These are phyloP conservation scores for Candida adriatica DNA, from an alignment of 805 yeast genomes.

Conservation along the genomic window DNA sequence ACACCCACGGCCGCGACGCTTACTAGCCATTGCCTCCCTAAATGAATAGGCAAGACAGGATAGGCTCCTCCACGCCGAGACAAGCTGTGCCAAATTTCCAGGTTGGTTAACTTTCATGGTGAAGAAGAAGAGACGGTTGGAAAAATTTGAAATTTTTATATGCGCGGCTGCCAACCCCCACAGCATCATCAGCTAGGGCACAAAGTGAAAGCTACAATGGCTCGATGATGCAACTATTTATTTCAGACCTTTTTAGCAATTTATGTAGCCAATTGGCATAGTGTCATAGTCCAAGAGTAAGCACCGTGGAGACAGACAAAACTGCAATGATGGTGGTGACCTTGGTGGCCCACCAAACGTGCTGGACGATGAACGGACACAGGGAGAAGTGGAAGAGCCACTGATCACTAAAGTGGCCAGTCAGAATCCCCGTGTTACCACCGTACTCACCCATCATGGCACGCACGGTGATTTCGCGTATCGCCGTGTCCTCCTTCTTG, in stretches of 20 bases:
- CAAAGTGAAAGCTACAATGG: background rate
- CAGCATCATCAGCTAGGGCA: background rate
- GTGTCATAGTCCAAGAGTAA: constrained; percentile 13
- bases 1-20: constrained; percentile 7
- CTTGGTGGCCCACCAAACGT: constrained; percentile 92
- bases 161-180: background rate
- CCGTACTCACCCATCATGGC: constrained; percentile 96
- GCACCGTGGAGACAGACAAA: constrained; percentile 28
- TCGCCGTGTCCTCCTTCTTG: constrained; percentile 27
- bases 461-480: constrained; percentile 78
- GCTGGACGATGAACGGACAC: constrained; percentile 84
- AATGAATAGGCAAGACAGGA: constrained; percentile 30
- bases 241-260: too few relatives aligned
- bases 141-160: background rate
- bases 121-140: constrained; percentile 8
- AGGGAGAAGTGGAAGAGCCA: constrained; percentile 68
- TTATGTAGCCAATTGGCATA: background rate
- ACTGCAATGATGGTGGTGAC: constrained; percentile 38
- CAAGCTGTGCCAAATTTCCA: constrained; percentile 12
- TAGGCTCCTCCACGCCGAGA: constrained; percentile 7
- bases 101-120: constrained; percentile 26
- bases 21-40: constrained; percentile 21
- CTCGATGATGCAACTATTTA: background rate
- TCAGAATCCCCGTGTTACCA: constrained; percentile 81
- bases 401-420: constrained; percentile 50